Conservation (phyloP, 179 eudicot genomes). For the Vitellaria paradoxa region DNA sequence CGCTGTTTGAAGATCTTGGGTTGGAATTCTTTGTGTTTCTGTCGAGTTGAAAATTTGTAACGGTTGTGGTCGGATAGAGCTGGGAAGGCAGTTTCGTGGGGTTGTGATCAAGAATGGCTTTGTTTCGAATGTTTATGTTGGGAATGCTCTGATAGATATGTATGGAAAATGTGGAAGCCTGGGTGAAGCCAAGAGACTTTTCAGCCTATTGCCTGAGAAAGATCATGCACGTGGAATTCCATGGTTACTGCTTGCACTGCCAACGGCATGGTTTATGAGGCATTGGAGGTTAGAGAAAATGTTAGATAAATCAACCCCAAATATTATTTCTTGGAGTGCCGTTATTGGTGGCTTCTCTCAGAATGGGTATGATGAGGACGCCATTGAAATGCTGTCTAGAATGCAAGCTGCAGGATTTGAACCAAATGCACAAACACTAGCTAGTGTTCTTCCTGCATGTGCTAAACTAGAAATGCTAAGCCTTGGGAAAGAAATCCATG, state of each 20-base stretch:
- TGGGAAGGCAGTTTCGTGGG: conserved; percentile 62
- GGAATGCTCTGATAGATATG: conserved; percentile 64
- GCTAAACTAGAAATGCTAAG: conserved; percentile 33
- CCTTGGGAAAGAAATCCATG: conserved; percentile 59
- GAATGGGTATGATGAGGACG: conserved; percentile 48
- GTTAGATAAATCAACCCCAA: conserved; percentile 42
- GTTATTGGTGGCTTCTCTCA: conserved; percentile 55
- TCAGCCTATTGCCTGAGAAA: conserved; percentile 27
- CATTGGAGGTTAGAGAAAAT: conserved; percentile 45
- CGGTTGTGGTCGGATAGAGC: conserved; percentile 35
- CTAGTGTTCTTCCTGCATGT: conserved; percentile 58
- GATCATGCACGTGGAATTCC: conserved; percentile 66
- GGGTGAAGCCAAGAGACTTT: conserved; percentile 37
- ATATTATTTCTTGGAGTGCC: conserved; percentile 55
- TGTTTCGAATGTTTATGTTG: conserved; percentile 43
- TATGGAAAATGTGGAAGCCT: conserved; percentile 57
- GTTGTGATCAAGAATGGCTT: conserved; percentile 38
- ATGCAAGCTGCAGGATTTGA: conserved; percentile 41
- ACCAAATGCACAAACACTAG: conserved; percentile 57
- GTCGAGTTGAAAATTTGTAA: conserved; percentile 47
- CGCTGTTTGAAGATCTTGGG: conserved; percentile 34
- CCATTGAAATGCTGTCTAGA: conserved; percentile 41
- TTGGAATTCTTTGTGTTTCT: conserved; percentile 53
- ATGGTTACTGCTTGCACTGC: conserved; percentile 44
- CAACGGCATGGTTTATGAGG: conserved; percentile 47